Conservation (phyloP, 805 yeast genomes). For the Ogataea nakhonphanomensis region DNA sequence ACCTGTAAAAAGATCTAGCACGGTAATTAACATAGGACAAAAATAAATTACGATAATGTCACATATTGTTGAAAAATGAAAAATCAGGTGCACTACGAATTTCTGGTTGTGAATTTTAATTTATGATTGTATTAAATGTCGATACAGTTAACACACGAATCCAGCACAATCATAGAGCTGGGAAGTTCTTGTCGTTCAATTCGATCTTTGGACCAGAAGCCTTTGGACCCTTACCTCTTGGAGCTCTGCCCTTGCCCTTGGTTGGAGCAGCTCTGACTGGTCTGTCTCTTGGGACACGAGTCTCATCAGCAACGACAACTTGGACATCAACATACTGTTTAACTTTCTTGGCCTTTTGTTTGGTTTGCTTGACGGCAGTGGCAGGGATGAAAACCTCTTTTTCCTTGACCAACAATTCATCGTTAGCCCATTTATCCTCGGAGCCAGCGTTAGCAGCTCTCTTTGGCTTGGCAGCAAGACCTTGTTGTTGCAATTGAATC, state of each 20-base stretch:
- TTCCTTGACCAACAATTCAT: conserved; percentile 63
- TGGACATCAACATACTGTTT: conserved; percentile 74
- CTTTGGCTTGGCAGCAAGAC: conserved; percentile 31
- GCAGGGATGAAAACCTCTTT: conserved; percentile 58
- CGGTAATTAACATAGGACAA: conserved; percentile 6
- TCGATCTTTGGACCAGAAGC: conserved; percentile 29
- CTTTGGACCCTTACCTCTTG: conserved; percentile 17
- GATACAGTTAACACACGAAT: conserved; percentile 6
- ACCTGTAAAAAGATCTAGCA: conserved; percentile 2
- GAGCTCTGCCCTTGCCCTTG: conserved; percentile 28
- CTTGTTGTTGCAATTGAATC: conserved; percentile 44
- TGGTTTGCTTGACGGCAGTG: conserved; percentile 62
- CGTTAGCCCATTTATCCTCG: conserved; percentile 49
- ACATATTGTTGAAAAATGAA: conserved; percentile 5
- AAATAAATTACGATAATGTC: not conserved
- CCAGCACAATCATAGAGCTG: conserved; percentile 47
- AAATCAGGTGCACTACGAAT: conserved; percentile 3
- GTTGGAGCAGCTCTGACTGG: conserved; percentile 23
- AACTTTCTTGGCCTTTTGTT: conserved; percentile 75
- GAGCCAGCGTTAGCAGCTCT: conserved; percentile 59
- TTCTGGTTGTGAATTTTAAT: conserved; percentile 1
- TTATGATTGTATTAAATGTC: conserved; percentile 6
- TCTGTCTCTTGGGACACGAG: conserved; percentile 35
- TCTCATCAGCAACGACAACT: conserved; percentile 64
- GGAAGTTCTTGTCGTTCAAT: conserved; percentile 59